phyloP scores from a whole-genome alignment of 768 basidiomycete genomes.

The Termitomyces sp. region DNA sequence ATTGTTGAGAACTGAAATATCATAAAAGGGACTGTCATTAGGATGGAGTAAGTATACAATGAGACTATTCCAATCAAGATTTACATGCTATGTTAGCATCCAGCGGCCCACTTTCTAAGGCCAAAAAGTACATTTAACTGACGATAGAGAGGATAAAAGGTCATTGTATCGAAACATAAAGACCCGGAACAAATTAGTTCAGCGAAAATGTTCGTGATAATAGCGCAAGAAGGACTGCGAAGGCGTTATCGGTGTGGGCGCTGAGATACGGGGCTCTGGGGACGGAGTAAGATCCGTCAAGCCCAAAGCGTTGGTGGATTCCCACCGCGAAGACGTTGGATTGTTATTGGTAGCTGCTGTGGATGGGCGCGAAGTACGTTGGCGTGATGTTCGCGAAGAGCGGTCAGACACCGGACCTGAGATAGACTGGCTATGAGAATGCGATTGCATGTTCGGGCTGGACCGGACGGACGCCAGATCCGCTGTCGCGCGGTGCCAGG shows the following conservation, averaged over 20 bases:
- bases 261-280: conserved; percentile 9
- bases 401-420: neutral
- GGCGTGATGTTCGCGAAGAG: conserved; percentile 3
- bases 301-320: conserved; percentile 6
- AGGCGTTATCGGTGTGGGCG: conserved; percentile 8
- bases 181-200: neutral
- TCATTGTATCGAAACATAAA: neutral
- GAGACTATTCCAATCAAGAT: neutral
- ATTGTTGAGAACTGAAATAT: neutral
- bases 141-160: neutral
- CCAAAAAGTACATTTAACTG: neutral
- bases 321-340: neutral
- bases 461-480: neutral
- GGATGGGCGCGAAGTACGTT: neutral
- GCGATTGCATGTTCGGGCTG: neutral
- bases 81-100: neutral
- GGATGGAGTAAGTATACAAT: neutral
- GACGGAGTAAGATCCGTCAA: conserved; percentile 5
- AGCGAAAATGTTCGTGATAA: neutral
- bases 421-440: neutral
- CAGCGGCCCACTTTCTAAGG: neutral
- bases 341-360: neutral
- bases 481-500: neutral
- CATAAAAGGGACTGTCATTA: neutral
- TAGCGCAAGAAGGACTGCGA: conserved; percentile 4